Conservation (phyloP, 495 filamentous ascomycete genomes). For the Trichoderma reesei region DNA sequence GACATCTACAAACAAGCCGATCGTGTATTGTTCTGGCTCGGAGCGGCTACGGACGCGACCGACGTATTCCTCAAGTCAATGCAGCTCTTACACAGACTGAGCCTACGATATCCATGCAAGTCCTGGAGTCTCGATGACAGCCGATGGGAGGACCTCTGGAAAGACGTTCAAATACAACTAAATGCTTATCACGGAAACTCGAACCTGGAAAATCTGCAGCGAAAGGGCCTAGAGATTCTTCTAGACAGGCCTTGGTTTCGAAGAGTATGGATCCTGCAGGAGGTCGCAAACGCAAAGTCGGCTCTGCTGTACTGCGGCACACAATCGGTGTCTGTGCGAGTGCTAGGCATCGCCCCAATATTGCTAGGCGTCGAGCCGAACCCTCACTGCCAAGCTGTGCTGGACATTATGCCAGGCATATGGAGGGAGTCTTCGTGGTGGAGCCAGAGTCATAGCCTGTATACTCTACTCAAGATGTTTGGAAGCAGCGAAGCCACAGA, state of each 20-base stretch:
- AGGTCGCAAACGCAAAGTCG: not conserved
- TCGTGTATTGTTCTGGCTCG: not conserved
- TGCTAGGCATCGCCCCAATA: not conserved
- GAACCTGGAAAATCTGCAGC: not conserved
- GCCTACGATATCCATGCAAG: not conserved
- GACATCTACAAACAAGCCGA: not conserved
- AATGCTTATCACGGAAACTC: too few species aligned
- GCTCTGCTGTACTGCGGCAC: not conserved
- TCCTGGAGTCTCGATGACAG: not conserved
- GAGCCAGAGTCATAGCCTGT: not conserved
- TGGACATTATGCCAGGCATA: not conserved
- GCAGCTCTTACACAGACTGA: not conserved
- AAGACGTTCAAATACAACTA: not conserved
- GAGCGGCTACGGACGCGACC: not conserved
- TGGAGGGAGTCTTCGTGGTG: not conserved
- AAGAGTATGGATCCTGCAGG: slow-evolving; percentile 34
- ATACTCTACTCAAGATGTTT: not conserved
- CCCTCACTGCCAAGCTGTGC: not conserved
- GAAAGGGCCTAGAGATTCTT: not conserved
- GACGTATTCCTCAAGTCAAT: not conserved
- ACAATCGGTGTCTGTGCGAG: not conserved
- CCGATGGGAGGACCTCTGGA: not conserved
- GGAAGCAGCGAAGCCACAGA: not conserved
- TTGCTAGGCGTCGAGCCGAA: not conserved
- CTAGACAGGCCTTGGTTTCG: slow-evolving; percentile 17